Evolutionary conservation across 345 rosid species (phyloP), one percentile per base, ranked within the genome.

Genomic region (Microthlaspi erraticum): DNA sequence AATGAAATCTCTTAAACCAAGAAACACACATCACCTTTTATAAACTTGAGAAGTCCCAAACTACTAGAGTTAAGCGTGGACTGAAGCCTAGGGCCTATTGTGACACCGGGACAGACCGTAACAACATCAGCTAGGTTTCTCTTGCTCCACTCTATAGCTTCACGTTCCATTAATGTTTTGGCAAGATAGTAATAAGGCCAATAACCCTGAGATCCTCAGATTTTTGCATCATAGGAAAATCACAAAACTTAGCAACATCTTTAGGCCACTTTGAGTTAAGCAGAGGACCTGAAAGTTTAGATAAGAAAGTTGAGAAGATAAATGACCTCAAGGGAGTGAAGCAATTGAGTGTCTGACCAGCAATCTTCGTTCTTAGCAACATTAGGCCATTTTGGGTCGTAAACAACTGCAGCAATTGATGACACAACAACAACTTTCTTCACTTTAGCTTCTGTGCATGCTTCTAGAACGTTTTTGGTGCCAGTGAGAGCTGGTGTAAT

Each of bases 41-140:
- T 37, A 17, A 80, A 39, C 3, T 12, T 26, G 10, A 82, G 81
- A 39, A 80, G 77, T 41, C 60, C 76, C 34, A 65, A 66, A 74
- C 84, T 83, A 68, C 81, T 79, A 59, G 84, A 46, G 68, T 85
- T 86, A 62, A 81, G 64, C 9, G 79, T 82, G 7, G 85, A 51
- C 52, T 85, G 89, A 76, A 83, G 76, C 79, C 81, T 36, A n/a
- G 91, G 89, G n/a, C 95, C 91, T 12, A 86, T 54, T 0, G 74
- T 38, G 12, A 81, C 34, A 1, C 84, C 74, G 0, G 91, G 89
- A 66, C 88, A 86, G 38, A 86, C 64, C 11, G 86, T 81, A 34
- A 75, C 63, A n/a, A 82, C 61, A 37, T 86, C 74, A 10, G 80
- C 66, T 59, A 62, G 72, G 14, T 32, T 72, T 59, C 19, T 73